phyloP scores from a whole-genome alignment of 495 filamentous ascomycete species.

The Penicillium odoratum region DNA sequence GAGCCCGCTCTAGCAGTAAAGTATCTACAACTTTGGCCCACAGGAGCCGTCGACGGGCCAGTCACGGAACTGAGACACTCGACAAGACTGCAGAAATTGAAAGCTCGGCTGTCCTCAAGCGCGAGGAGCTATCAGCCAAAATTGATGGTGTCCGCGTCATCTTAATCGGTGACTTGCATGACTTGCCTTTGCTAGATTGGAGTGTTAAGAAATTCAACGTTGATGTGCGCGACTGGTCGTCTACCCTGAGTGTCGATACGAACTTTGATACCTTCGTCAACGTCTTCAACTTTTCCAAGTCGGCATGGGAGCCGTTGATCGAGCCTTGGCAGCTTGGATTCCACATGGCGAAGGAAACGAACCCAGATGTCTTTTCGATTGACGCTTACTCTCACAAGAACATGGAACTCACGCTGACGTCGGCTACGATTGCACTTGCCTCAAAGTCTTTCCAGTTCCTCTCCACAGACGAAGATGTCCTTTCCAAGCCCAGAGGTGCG shows the following conservation, averaged over 20 bases:
- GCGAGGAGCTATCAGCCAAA: constrained; percentile 81
- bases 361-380: constrained; percentile 74
- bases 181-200: constrained; percentile 90
- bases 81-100: constrained; percentile 23
- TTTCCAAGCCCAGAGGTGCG: constrained; percentile 87
- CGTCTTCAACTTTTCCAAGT: constrained; percentile 98
- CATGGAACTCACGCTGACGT: constrained; percentile 89
- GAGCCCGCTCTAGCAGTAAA: constrained; percentile 63
- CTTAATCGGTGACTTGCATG: constrained; percentile 91
- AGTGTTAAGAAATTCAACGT: constrained; percentile 88
- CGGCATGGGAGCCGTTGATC: constrained; percentile 93
- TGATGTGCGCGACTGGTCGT: constrained; percentile 86
- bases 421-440: constrained; percentile 87
- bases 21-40: constrained; percentile 59
- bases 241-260: constrained; percentile 80
- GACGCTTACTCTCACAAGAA: constrained; percentile 85
- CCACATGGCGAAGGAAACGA: constrained; percentile 76
- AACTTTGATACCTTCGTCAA: constrained; percentile 91
- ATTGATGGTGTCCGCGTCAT: constrained; percentile 90
- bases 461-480: constrained; percentile 83
- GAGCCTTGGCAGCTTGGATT: constrained; percentile 96
- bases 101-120: constrained; percentile 61
- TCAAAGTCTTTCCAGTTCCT: constrained; percentile 93
- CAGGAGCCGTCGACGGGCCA: constrained; percentile 36
- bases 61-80: constrained; percentile 33